Base-by-base conservation (phyloP, 1,284 basidiomycete species). In the Erythrobasidium hasegawianum region DNA sequence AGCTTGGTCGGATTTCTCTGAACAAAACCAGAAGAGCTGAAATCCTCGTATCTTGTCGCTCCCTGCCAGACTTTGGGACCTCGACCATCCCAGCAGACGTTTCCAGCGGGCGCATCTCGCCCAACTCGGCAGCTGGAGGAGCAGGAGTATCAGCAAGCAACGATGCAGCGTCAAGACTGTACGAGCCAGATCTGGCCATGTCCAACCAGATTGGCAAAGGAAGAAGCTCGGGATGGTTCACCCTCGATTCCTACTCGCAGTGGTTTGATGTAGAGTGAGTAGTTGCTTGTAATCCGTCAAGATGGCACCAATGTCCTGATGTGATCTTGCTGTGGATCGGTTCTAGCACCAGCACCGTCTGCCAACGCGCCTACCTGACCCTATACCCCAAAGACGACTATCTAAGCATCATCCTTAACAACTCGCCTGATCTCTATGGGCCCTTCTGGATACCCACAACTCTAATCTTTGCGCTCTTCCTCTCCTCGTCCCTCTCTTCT, bases 401-500 rank as follows among this genome's bases (percentile, higher is more conserved):
- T 68, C 74, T 81, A 16, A 69, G 72, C 18, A 77, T 79, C 20
- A 77, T 77, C 0, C 78, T 81, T 57, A 78, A 79, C 13, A 79
- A 78, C 9, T 76, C 78, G 54, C 78, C 81, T 0, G 81, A 82
- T 68, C 72, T 82, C 3, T 82, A 82, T 68, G 81, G 93, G 1
- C 91, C 93, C 0, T 96, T 97, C 80, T 97, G 93, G 93, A 89
- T 91, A 0, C 83, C 94, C 55, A 93, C 91, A 0, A 95, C 92
- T 0, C 84, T 96, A 70, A 88, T 95, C 58, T 90, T 96, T 75
- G 82, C 86, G 1, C 84, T 96, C 62, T 96, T 93, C 80, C 85
- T 94, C 64, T 93, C 89, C 33, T 94, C 92, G 0, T 91, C 89
- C 22, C 85, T 96, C 49, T 89, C 87, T 1, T 85, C 88, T 5